Evolutionary conservation across 371 early-diverging fungal species (phyloP).

Genomic region (Apophysomyces variabilis): DNA sequence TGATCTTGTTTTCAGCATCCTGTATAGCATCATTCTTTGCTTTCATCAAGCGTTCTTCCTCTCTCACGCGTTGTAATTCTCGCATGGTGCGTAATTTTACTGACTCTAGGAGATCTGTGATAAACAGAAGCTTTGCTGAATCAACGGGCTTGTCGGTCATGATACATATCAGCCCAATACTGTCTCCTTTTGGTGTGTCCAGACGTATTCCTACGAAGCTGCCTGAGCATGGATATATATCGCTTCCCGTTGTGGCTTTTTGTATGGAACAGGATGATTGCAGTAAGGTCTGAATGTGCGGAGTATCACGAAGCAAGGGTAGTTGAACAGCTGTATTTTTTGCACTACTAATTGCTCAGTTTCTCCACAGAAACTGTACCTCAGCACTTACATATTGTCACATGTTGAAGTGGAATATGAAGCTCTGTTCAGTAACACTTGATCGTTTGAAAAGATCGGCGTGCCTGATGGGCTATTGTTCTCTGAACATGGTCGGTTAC

Average conservation of each 20-base stretch:
- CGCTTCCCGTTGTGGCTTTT: background rate
- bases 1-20: slow-evolving; percentile 64
- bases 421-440: slow-evolving; percentile 6
- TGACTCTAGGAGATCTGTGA: slow-evolving; percentile 29
- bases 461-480: background rate
- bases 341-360: background rate
- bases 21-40: slow-evolving; percentile 56
- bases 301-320: slow-evolving; percentile 18
- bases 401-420: background rate
- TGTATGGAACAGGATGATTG: slow-evolving; percentile 15
- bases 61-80: slow-evolving; percentile 50
- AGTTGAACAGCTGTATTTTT: slow-evolving; percentile 10
- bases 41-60: slow-evolving; percentile 48
- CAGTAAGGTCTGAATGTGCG: slow-evolving; percentile 14
- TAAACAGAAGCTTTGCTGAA: slow-evolving; percentile 11
- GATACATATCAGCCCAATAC: slow-evolving; percentile 19
- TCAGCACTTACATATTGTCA: background rate
- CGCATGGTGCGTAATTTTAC: slow-evolving; percentile 44
- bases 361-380: background rate
- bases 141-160: slow-evolving; percentile 21
- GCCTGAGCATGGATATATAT: slow-evolving; percentile 1
- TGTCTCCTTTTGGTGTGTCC: slow-evolving; percentile 11
- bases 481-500: background rate
- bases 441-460: background rate
- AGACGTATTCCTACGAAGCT: slow-evolving; percentile 23